Evolutionary conservation across 1,284 basidiomycete species (phyloP).

Genomic region (Puccinia novopanici): DNA sequence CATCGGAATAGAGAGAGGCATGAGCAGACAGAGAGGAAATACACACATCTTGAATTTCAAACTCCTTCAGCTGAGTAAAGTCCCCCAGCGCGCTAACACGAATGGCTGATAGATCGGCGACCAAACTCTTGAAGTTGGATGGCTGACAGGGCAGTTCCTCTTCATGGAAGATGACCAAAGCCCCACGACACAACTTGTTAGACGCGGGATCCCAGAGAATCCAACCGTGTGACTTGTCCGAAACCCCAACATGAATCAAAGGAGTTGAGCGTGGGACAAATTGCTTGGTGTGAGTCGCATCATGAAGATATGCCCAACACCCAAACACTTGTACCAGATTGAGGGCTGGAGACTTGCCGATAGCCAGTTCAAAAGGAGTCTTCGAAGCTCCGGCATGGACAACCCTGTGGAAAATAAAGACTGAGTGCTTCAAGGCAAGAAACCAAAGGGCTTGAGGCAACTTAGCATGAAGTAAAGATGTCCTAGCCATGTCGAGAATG

Average conservation of each 20-base stretch:
- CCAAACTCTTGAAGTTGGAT: not conserved
- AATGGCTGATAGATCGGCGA: not conserved
- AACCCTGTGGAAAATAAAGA: constrained; percentile 7
- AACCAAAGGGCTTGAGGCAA: not conserved
- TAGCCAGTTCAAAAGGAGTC: not conserved
- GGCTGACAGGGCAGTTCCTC: not conserved
- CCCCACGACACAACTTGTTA: not conserved
- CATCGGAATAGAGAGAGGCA: not conserved
- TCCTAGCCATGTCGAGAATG: too few relatives aligned
- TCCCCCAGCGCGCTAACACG: not conserved
- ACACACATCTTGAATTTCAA: not conserved
- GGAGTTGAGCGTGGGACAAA: not conserved
- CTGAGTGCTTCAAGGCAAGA: not conserved
- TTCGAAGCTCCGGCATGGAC: not conserved
- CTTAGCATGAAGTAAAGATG: not conserved
- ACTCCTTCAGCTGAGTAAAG: not conserved
- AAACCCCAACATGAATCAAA: not conserved
- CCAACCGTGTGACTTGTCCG: not conserved
- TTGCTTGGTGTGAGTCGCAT: not conserved
- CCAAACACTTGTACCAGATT: constrained; percentile 22
- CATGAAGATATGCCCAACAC: constrained; percentile 12
- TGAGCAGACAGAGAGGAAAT: not conserved
- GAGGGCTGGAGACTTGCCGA: not conserved
- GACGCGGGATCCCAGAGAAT: not conserved
- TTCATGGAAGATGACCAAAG: constrained; percentile 12